Evolutionary conservation across 2,329 filamentous ascomycete species (phyloP).

Genomic region (Exophiala xenobiotica): DNA sequence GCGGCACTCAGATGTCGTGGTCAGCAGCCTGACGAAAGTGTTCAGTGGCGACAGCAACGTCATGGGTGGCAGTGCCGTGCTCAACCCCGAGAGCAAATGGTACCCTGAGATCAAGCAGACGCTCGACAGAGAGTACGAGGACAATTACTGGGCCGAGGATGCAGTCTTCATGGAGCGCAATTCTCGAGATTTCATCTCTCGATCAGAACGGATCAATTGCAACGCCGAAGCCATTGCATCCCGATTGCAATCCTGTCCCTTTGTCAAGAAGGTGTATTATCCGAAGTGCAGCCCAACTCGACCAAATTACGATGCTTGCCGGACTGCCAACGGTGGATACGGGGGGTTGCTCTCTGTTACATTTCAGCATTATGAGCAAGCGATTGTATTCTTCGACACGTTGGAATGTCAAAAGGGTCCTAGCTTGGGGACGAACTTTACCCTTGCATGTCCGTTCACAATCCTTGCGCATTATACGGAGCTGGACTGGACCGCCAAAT

Average conservation of each 20-base stretch:
- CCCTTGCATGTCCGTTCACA: conserved; percentile 84
- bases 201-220: conserved; percentile 79
- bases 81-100: conserved; percentile 63
- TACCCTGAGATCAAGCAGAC: conserved; percentile 68
- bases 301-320: conserved; percentile 74
- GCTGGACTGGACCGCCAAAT: conserved; percentile 78
- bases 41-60: conserved; percentile 98
- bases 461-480: conserved; percentile 89
- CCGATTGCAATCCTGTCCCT: conserved; percentile 60
- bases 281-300: conserved; percentile 73
- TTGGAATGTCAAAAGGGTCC: conserved; percentile 90
- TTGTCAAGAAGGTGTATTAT: conserved; percentile 80
- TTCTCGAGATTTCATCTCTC: conserved; percentile 81
- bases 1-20: conserved; percentile 83
- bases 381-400: conserved; percentile 79
- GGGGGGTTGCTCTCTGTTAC: conserved; percentile 85
- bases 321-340: conserved; percentile 74
- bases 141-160: conserved; percentile 93
- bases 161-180: conserved; percentile 94
- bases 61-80: conserved; percentile 78
- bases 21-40: conserved; percentile 93
- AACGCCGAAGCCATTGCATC: conserved; percentile 83
- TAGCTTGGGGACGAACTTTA: conserved; percentile 95
- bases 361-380: conserved; percentile 68
- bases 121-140: conserved; percentile 70